A percentile compares a stretch with the other conserved stretches of the same genome.
phyloP scores from a whole-genome alignment of 176 grass and related monocot species.

The Oryza australiensis region DNA sequence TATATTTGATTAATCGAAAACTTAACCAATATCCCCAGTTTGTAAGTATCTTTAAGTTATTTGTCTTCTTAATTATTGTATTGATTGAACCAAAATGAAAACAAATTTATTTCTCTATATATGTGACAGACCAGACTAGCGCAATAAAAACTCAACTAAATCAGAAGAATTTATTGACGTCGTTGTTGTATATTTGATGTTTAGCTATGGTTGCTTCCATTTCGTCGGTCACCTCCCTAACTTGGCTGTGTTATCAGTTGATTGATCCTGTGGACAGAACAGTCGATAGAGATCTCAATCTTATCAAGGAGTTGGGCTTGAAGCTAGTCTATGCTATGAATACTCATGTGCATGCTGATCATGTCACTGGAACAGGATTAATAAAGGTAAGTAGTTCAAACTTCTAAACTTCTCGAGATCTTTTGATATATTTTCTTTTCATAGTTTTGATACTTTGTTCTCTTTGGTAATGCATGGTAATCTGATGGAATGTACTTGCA shows the following conservation, averaged over 20 bases:
- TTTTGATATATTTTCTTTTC: not conserved
- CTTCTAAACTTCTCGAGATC: not conserved
- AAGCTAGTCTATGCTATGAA: constrained; percentile 94
- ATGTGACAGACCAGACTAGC: not conserved
- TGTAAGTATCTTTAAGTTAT: not conserved
- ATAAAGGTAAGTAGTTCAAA: constrained; percentile 62
- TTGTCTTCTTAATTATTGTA: not conserved
- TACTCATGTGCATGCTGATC: constrained; percentile 98
- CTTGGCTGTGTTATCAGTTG: constrained; percentile 46
- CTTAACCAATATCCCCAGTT: not conserved
- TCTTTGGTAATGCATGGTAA: not conserved
- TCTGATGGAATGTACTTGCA: constrained; percentile 32
- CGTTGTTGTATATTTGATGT: not conserved
- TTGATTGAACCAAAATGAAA: not conserved
- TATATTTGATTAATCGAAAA: not conserved
- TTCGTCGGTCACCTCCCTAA: constrained; percentile 22
- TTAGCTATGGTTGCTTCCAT: not conserved
- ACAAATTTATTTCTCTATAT: not conserved
- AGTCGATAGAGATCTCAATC: constrained; percentile 78
- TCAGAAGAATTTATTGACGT: not conserved
- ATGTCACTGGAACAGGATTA: constrained; percentile 84
- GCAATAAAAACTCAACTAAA: constrained; percentile 4
- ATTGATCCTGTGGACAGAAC: constrained; percentile 86
- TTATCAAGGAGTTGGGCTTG: constrained; percentile 88
- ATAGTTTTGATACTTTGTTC: not conserved